These are phyloP conservation scores for Tardiomyces digboiensis DNA, from an alignment of 1,139 yeast species.

Conservation along the genomic window DNA sequence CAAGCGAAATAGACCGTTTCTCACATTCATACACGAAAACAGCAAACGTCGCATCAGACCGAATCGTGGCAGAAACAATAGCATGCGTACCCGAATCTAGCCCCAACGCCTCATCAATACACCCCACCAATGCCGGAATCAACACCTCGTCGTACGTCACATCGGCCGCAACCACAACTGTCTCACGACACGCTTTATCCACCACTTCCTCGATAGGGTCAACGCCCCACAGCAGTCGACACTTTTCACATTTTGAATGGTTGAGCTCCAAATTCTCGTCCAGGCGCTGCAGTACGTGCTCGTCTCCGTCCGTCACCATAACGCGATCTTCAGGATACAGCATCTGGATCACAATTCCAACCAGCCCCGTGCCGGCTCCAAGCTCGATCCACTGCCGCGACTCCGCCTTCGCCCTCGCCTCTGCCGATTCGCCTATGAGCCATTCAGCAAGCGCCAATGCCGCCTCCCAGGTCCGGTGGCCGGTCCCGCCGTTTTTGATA, in stretches of 20 bases:
- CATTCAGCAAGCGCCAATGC: constrained; percentile 56
- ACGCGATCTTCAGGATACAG: constrained; percentile 24
- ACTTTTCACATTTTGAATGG: constrained; percentile 23
- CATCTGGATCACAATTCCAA: constrained; percentile 44
- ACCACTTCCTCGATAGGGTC: constrained; percentile 17
- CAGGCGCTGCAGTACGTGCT: constrained; percentile 46
- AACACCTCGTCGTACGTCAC: constrained; percentile 69
- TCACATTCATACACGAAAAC: background rate
- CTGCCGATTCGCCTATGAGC: constrained; percentile 22
- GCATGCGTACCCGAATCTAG: background rate
- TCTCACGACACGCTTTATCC: constrained; percentile 19
- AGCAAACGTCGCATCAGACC: background rate
- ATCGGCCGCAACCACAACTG: constrained; percentile 55
- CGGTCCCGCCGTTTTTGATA: constrained; percentile 66
- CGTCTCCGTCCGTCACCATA: constrained; percentile 71
- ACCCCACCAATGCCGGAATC: constrained; percentile 44
- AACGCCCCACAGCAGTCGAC: constrained; percentile 55
- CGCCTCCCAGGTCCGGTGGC: constrained; percentile 92
- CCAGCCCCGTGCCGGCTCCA: constrained; percentile 91
- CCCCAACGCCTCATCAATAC: constrained; percentile 28
- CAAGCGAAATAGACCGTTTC: background rate
- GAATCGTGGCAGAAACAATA: background rate
- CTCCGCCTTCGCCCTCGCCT: too few relatives aligned
- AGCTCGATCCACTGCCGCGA: constrained; percentile 43
- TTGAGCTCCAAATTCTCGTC: constrained; percentile 40